These are phyloP conservation scores for Graphiopsis chlorocephala DNA, from an alignment of 2,329 filamentous ascomycete genomes.

Conservation along the genomic window DNA sequence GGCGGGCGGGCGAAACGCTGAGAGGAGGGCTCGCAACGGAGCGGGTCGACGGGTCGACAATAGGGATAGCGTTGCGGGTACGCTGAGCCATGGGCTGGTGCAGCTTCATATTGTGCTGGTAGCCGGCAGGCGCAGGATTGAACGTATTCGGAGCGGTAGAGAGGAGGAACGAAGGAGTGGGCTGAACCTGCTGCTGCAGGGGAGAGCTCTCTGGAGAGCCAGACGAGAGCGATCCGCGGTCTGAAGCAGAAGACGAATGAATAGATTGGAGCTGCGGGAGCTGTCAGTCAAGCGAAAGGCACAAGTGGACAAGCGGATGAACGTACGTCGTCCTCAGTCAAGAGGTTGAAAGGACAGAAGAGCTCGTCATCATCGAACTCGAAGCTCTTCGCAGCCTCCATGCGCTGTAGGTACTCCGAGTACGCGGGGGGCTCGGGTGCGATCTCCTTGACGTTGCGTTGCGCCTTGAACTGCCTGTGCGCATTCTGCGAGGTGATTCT, in stretches of 20 bases:
- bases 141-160: constrained; percentile 53
- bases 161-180: constrained; percentile 69
- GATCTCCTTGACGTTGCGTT: constrained; percentile 77
- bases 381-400: constrained; percentile 89
- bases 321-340: constrained; percentile 89
- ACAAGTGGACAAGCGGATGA: constrained; percentile 16
- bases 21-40: constrained; percentile 86
- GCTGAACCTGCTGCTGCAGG: constrained; percentile 75
- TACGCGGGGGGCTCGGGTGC: constrained; percentile 74
- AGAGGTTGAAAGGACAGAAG: constrained; percentile 81
- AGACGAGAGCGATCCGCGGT: constrained; percentile 91
- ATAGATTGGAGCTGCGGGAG: constrained; percentile 75
- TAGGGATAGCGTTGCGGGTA: constrained; percentile 91
- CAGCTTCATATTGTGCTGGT: constrained; percentile 71
- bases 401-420: constrained; percentile 76
- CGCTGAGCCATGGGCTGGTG: constrained; percentile 89
- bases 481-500: constrained; percentile 78
- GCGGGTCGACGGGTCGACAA: constrained; percentile 92
- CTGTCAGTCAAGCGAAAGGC: constrained; percentile 33
- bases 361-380: constrained; percentile 94
- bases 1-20: constrained; percentile 61
- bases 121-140: constrained; percentile 54
- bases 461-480: constrained; percentile 75
- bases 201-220: constrained; percentile 91
- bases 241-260: constrained; percentile 75